phyloP scores from a whole-genome alignment of 257 asterid genomes.

The Cynanchum wilfordii region DNA sequence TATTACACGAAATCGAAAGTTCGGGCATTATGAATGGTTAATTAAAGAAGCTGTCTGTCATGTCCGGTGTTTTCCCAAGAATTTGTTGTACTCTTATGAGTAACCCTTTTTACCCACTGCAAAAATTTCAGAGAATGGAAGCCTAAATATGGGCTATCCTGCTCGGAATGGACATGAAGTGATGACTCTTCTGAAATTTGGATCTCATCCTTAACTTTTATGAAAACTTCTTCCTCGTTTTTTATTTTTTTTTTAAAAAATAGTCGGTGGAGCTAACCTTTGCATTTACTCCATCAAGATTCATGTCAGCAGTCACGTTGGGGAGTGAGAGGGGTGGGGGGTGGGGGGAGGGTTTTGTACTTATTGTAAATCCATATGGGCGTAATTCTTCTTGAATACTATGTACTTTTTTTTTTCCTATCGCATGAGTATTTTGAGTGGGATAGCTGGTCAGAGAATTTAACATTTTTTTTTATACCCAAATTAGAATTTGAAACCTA shows the following conservation, averaged over 20 bases:
- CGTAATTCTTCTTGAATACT: background rate
- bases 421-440: no score
- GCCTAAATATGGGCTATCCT: conserved; percentile 5
- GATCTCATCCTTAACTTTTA: background rate
- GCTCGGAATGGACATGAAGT: background rate
- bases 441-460: no score
- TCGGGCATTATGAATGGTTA: conserved; percentile 3
- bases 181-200: background rate
- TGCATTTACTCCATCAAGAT: background rate
- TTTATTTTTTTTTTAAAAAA: background rate
- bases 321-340: background rate
- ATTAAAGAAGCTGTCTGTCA: conserved; percentile 5
- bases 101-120: conserved; percentile 5
- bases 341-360: no score
- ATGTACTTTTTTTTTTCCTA: no score
- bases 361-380: background rate
- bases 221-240: background rate
- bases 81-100: background rate
- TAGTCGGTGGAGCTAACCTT: background rate
- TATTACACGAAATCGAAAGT: no score
- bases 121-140: conserved; percentile 6
- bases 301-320: no score
- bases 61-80: background rate
- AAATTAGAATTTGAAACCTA: no score
- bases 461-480: no score